These are phyloP conservation scores for Astrocystis sublimbata DNA, from an alignment of 495 filamentous ascomycete species.

Conservation along the genomic window DNA sequence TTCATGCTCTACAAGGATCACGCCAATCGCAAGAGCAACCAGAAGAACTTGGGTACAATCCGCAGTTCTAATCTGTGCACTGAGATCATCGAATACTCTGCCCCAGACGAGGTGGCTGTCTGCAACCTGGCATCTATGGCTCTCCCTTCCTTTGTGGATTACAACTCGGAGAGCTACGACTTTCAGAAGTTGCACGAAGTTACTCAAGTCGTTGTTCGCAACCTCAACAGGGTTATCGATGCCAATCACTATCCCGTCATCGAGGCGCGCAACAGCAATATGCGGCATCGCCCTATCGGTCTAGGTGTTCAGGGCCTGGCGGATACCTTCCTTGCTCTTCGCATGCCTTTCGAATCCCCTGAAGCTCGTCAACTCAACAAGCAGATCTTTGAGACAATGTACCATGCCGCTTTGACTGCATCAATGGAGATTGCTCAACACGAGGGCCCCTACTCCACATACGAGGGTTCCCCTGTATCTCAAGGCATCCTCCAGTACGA, in stretches of 20 bases:
- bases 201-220: conserved; percentile 81
- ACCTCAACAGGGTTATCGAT: conserved; percentile 97
- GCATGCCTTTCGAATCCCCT: conserved; percentile 92
- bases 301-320: conserved; percentile 97
- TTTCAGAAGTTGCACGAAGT: conserved; percentile 96
- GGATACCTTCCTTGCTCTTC: conserved; percentile 97
- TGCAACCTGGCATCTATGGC: conserved; percentile 97
- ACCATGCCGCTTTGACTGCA: conserved; percentile 89
- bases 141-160: conserved; percentile 85
- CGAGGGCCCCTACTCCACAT: conserved; percentile 81
- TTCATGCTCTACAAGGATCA: conserved; percentile 99
- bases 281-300: conserved; percentile 91
- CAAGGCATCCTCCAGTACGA: conserved; percentile 97
- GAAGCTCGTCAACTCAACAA: conserved; percentile 93
- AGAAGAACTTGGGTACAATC: conserved; percentile 98
- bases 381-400: conserved; percentile 99
- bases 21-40: conserved; percentile 98
- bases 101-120: conserved; percentile 96
- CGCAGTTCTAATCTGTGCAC: conserved; percentile 98
- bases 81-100: conserved; percentile 96
- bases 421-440: conserved; percentile 84
- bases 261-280: conserved; percentile 92
- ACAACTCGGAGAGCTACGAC: conserved; percentile 78
- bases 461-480: conserved; percentile 90
- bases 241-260: conserved; percentile 94